A percentile compares a stretch with the other conserved stretches of the same genome.
phyloP scores from a whole-genome alignment of 257 asterid species.

The Handroanthus guayacan region DNA sequence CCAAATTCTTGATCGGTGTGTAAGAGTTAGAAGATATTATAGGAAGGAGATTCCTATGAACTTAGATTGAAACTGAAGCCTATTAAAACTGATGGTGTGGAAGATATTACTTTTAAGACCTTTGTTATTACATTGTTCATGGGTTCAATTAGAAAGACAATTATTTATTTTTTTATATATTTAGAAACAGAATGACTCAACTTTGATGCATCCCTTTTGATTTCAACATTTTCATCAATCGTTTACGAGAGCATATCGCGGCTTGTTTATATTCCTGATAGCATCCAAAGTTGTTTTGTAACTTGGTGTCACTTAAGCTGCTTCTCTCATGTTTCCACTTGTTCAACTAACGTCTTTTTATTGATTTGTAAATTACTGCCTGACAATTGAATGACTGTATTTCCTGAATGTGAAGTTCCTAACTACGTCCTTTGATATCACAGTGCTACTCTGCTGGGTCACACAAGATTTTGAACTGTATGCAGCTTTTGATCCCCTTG shows the following conservation, averaged over 20 bases:
- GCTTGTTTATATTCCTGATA: background rate
- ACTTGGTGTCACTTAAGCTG: background rate
- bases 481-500: conserved; percentile 99
- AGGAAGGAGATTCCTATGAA: conserved; percentile 1
- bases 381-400: background rate
- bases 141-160: background rate
- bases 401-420: conserved; percentile 32
- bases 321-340: background rate
- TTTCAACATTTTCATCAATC: background rate
- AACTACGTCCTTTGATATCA: conserved; percentile 31
- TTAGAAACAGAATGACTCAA: background rate
- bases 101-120: background rate
- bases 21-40: background rate
- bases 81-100: background rate
- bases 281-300: conserved; percentile 1
- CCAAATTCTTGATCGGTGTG: background rate
- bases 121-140: background rate
- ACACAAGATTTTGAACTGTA: conserved; percentile 95
- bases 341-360: background rate
- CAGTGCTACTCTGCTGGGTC: conserved; percentile 98
- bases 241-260: conserved; percentile 17
- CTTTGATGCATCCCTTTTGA: conserved; percentile 2
- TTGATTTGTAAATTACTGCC: background rate
- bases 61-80: background rate
- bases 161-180: background rate